These are phyloP conservation scores for Pisolithus thermaeus DNA, from an alignment of 1,284 basidiomycete species.

Conservation along the genomic window DNA sequence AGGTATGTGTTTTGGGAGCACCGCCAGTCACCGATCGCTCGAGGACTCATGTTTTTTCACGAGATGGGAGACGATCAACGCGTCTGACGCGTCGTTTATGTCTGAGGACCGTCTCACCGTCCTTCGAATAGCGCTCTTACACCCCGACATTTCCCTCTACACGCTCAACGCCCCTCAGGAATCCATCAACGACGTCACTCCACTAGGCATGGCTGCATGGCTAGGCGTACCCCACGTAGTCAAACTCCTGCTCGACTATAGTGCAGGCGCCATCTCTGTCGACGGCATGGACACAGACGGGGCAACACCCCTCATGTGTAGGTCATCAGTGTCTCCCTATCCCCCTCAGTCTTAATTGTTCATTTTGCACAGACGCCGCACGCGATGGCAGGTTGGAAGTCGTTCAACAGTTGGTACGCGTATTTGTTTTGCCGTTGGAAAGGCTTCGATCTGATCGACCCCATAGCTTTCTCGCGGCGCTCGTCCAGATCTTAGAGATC, in stretches of 20 bases:
- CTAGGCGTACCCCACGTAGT: conserved; percentile 56
- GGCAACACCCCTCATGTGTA: conserved; percentile 76
- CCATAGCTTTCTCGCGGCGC: conserved; percentile 58
- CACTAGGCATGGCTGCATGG: conserved; percentile 71
- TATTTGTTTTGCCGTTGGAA: not conserved
- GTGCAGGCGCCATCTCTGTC: conserved; percentile 55
- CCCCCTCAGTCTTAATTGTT: conserved; percentile 4
- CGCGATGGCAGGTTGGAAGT: conserved; percentile 63
- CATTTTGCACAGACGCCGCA: conserved; percentile 50
- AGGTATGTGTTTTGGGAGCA: conserved; percentile 37
- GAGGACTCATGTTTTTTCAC: not conserved
- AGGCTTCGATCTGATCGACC: conserved; percentile 6
- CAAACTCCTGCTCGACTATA: conserved; percentile 51
- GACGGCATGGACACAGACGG: conserved; percentile 66
- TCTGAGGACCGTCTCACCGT: conserved; percentile 48
- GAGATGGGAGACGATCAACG: conserved; percentile 63
- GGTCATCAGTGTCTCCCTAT: conserved; percentile 27
- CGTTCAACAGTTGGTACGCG: conserved; percentile 53
- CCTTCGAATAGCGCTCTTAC: conserved; percentile 47
- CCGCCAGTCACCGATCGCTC: conserved; percentile 1
- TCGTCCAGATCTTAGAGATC: conserved; percentile 63
- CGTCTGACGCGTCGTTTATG: conserved; percentile 60
- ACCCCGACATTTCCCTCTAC: conserved; percentile 54
- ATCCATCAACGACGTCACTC: conserved; percentile 63
- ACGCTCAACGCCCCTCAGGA: conserved; percentile 64